Conservation (phyloP, 805 yeast genomes). For the Schwanniomyces vanrijiae region DNA sequence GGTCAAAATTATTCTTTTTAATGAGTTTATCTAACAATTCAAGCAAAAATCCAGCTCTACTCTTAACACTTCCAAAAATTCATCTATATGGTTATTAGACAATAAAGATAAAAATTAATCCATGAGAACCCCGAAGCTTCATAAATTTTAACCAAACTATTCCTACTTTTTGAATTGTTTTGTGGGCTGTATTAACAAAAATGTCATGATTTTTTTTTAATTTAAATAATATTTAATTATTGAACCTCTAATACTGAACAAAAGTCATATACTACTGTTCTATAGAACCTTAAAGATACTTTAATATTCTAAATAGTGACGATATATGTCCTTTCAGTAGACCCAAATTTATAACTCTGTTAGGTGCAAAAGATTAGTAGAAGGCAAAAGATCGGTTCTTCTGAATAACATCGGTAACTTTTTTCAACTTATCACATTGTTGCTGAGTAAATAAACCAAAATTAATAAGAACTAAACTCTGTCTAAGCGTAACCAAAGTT, state of each 20-base stretch:
- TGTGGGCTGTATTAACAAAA: conserved; percentile 14
- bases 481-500: conserved; percentile 4
- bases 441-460: conserved; percentile 10
- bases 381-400: background rate
- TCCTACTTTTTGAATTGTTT: conserved; percentile 14
- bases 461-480: conserved; percentile 11
- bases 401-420: background rate
- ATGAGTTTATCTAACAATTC: background rate
- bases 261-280: background rate
- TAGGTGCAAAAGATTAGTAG: background rate
- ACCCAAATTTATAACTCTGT: background rate
- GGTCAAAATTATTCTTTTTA: conserved; percentile 11
- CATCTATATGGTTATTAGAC: conserved; percentile 24
- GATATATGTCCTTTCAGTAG: background rate
- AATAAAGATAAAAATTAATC: conserved; percentile 20
- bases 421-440: conserved; percentile 5
- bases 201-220: conserved; percentile 10
- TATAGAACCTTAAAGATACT: background rate
- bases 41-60: conserved; percentile 9
- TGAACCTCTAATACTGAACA: background rate
- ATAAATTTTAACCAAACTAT: conserved; percentile 27
- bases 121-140: conserved; percentile 26
- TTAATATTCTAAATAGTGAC: background rate
- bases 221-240: conserved; percentile 7
- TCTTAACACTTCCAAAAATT: conserved; percentile 26